These are phyloP conservation scores for Gardenia jasminoides DNA, from an alignment of 257 asterid genomes.

Conservation along the genomic window DNA sequence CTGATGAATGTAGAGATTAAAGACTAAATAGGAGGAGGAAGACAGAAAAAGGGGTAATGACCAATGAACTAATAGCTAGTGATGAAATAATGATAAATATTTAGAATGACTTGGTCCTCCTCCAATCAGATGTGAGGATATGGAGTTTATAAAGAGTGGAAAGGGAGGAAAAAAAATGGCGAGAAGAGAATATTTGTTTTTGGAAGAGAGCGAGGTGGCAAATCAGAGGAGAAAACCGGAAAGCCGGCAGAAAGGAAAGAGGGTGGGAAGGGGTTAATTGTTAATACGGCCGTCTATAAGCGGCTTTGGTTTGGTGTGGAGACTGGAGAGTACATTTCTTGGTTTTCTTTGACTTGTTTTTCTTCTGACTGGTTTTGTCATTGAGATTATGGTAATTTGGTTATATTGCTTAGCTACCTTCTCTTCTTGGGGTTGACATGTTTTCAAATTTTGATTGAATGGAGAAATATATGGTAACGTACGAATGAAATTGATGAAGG, in stretches of 20 bases:
- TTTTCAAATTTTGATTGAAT: not conserved
- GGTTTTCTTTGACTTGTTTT: conserved; percentile 12
- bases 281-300: conserved; percentile 41
- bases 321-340: too few species aligned
- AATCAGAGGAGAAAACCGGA: conserved; percentile 14
- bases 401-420: not conserved
- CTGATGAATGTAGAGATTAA: not conserved
- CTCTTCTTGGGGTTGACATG: not conserved
- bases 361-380: too few species aligned
- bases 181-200: not conserved
- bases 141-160: not conserved
- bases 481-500: conserved; percentile 22
- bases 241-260: conserved; percentile 33
- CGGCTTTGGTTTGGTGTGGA: conserved; percentile 26
- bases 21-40: not conserved
- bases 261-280: conserved; percentile 8
- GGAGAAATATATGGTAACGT: not conserved
- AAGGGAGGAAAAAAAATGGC: not conserved
- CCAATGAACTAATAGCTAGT: not conserved
- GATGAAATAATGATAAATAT: too few species aligned
- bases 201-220: conserved; percentile 22
- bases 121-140: conserved; percentile 7
- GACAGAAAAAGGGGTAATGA: not conserved
- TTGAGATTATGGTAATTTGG: too few species aligned
- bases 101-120: not conserved